Percentiles rank a stretch among this genome's conserved stretches.
These are phyloP conservation scores for Fragilariopsis cylindrus DNA, from an alignment of 108 stramenopile genomes.

Conservation along the genomic window DNA sequence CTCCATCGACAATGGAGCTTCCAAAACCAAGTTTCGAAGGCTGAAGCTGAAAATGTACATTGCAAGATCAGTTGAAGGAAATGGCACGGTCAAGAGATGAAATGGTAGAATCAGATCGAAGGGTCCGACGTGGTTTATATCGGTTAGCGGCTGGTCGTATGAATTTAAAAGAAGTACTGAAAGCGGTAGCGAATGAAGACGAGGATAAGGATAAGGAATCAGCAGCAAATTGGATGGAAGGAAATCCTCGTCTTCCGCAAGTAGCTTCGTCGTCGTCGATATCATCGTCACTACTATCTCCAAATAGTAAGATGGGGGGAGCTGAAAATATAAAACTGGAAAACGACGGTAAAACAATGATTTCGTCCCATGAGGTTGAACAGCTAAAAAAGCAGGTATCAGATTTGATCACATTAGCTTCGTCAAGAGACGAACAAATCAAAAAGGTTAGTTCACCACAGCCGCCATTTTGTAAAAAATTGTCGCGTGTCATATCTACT, in stretches of 20 bases:
- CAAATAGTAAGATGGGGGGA: neutral
- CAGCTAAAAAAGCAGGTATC: conserved; percentile 53
- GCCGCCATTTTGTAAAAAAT: neutral
- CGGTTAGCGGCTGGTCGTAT: conserved; percentile 68
- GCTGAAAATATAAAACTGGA: neutral
- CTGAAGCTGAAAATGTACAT: conserved; percentile 28
- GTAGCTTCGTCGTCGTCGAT: conserved; percentile 10
- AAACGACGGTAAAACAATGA: conserved; percentile 19
- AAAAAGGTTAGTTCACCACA: conserved; percentile 54
- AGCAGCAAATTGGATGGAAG: conserved; percentile 44
- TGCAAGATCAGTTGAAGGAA: conserved; percentile 61
- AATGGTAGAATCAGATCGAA: conserved; percentile 60
- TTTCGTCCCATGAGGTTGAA: conserved; percentile 43
- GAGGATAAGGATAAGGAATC: conserved; percentile 62
- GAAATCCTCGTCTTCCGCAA: conserved; percentile 11
- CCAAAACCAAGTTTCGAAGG: conserved; percentile 19
- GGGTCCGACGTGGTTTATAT: conserved; percentile 79
- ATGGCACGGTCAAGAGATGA: conserved; percentile 69
- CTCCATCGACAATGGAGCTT: conserved; percentile 12
- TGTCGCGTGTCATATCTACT: neutral
- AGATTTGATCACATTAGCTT: conserved; percentile 60
- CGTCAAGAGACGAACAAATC: conserved; percentile 64
- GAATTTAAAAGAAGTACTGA: conserved; percentile 68
- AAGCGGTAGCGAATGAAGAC: conserved; percentile 53
- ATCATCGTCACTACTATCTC: neutral